phyloP scores from a whole-genome alignment of 2,329 filamentous ascomycete species.

The Sarocladium brachiariae region DNA sequence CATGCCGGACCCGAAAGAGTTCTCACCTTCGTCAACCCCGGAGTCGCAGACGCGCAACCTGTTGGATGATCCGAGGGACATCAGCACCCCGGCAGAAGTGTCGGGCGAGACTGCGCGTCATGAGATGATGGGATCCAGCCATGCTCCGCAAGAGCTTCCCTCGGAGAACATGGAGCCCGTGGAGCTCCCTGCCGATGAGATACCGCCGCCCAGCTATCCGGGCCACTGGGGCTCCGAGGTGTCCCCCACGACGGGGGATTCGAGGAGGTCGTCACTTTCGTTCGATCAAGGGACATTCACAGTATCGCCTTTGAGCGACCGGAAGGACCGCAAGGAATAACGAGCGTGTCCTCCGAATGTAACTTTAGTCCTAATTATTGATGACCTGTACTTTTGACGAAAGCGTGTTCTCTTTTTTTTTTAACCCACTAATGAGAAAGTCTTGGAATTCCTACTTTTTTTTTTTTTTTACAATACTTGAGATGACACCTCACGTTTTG shows the following conservation, averaged over 20 bases:
- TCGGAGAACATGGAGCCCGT: conserved; percentile 5
- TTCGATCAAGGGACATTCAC: conserved; percentile 6
- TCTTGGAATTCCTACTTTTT: too few species aligned
- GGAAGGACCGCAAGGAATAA: conserved; percentile 3
- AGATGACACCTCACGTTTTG: too few species aligned
- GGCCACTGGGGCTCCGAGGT: background rate
- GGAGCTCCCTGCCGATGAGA: conserved; percentile 3
- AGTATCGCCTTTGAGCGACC: background rate
- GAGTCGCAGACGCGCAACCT: background rate
- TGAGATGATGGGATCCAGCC: conserved; percentile 1
- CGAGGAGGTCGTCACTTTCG: conserved; percentile 3
- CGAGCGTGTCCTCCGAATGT: background rate
- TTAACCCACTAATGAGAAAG: too few species aligned
- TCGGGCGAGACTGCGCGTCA: background rate
- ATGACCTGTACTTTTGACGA: too few species aligned
- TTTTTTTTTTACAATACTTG: too few species aligned
- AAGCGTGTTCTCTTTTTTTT: too few species aligned
- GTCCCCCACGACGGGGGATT: background rate
- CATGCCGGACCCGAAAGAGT: background rate
- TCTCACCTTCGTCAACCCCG: background rate
- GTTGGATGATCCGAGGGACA: too few species aligned
- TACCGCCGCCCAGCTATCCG: conserved; percentile 6
- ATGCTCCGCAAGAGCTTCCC: conserved; percentile 1
- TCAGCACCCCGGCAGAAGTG: background rate
- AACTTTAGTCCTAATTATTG: too few species aligned